Conservation (phyloP, 805 yeast genomes). For the Yamadazyma kitorensis region DNA sequence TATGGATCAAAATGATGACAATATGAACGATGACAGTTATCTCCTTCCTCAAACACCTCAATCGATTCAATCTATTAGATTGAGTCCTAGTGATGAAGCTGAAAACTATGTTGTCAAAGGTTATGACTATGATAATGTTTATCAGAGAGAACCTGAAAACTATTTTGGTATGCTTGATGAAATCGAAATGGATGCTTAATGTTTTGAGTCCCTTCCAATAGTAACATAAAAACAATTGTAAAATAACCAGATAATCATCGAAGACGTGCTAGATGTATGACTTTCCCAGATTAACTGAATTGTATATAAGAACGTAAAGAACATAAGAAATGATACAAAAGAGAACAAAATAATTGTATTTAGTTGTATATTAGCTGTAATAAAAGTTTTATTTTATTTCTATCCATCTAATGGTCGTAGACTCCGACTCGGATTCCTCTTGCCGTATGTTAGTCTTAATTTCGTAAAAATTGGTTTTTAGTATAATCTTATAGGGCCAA, state of each 20-base stretch:
- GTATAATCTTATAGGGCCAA: too few relatives aligned
- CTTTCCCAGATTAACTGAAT: neutral
- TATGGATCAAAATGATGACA: constrained; percentile 2
- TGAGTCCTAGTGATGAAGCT: constrained; percentile 38
- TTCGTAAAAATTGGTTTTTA: too few relatives aligned
- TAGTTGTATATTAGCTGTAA: too few relatives aligned
- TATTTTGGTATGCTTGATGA: constrained; percentile 37
- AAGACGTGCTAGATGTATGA: neutral
- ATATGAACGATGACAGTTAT: constrained; percentile 6
- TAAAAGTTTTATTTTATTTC: too few relatives aligned
- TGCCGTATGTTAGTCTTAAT: too few relatives aligned
- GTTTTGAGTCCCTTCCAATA: too few relatives aligned
- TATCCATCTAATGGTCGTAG: too few relatives aligned
- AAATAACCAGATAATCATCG: neutral
- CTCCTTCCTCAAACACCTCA: constrained; percentile 16
- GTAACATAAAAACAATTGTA: too few relatives aligned
- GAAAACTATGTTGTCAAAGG: constrained; percentile 38
- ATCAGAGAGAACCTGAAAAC: constrained; percentile 33
- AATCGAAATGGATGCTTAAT: too few relatives aligned
- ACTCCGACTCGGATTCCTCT: too few relatives aligned
- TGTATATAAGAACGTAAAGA: neutral
- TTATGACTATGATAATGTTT: constrained; percentile 15
- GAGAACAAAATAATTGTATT: too few relatives aligned
- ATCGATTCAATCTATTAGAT: constrained; percentile 23
- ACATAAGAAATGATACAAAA: neutral